phyloP scores from a whole-genome alignment of 1,284 basidiomycete genomes.

The Sphagnurus paluster region DNA sequence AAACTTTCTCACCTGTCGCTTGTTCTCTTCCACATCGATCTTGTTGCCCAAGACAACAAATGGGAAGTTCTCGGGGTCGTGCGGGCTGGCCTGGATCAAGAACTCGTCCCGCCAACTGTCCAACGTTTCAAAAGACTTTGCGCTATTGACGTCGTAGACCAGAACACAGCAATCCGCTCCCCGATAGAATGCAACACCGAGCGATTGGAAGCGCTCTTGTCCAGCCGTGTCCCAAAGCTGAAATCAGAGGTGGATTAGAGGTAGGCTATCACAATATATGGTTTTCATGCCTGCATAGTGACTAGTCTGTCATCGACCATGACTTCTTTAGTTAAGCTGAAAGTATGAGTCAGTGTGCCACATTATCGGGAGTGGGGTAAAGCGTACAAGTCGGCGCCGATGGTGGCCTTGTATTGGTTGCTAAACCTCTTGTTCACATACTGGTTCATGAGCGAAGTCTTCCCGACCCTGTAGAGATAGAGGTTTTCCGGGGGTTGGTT shows the following conservation, averaged over 20 bases:
- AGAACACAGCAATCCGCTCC: conserved; percentile 99
- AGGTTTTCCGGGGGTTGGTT: conserved; percentile 14
- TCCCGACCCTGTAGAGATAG: conserved; percentile 77
- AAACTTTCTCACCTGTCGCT: conserved; percentile 86
- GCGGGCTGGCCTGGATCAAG: conserved; percentile 96
- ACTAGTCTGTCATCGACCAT: conserved; percentile 98
- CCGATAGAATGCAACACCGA: conserved; percentile 98
- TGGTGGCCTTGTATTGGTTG: conserved; percentile 99
- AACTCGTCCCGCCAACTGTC: conserved; percentile 99
- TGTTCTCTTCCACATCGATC: conserved; percentile 99
- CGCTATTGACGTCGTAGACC: conserved; percentile 98
- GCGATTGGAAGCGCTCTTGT: conserved; percentile 98
- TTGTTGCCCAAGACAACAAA: conserved; percentile 99
- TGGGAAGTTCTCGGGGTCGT: conserved; percentile 98
- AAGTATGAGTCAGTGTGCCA: conserved; percentile 19
- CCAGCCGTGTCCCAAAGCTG: conserved; percentile 99
- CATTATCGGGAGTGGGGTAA: conserved; percentile 9
- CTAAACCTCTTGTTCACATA: conserved; percentile 99
- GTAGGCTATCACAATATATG: not conserved
- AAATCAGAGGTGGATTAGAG: conserved; percentile 5
- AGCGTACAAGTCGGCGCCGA: conserved; percentile 86
- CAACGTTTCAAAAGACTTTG: conserved; percentile 97
- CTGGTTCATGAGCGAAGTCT: conserved; percentile 99
- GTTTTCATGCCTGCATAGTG: conserved; percentile 87
- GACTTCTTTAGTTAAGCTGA: conserved; percentile 95